Evolutionary conservation across 2,329 filamentous ascomycete species (phyloP).

Genomic region (Talaromyces islandicus): DNA sequence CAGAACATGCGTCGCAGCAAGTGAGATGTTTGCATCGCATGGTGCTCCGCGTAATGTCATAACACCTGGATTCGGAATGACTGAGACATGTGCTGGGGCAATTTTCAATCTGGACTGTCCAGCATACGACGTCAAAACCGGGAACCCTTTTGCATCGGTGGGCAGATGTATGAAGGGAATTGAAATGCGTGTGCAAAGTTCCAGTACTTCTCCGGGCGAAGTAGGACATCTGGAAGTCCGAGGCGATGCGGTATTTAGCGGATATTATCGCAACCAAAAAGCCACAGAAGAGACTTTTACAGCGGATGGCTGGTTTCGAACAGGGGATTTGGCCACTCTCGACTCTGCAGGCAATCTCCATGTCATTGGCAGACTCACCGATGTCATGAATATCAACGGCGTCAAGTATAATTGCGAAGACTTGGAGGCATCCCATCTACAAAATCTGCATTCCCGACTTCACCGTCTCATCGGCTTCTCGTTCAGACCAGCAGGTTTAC

Average conservation of each 20-base stretch:
- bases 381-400: slow-evolving; percentile 44
- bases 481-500: slow-evolving; percentile 15
- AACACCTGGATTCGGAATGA: slow-evolving; percentile 17
- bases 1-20: slow-evolving; percentile 13
- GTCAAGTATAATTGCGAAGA: slow-evolving; percentile 36
- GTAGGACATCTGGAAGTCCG: slow-evolving; percentile 19
- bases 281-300: slow-evolving; percentile 48
- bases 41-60: slow-evolving; percentile 21
- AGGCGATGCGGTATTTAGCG: slow-evolving; percentile 47
- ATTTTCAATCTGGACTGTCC: slow-evolving; percentile 9
- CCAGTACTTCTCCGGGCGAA: neutral
- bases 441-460: slow-evolving; percentile 23
- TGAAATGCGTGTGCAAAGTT: slow-evolving; percentile 16
- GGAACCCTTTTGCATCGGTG: slow-evolving; percentile 13
- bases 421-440: slow-evolving; percentile 36
- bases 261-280: slow-evolving; percentile 47
- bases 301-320: slow-evolving; percentile 49
- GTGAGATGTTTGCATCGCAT: slow-evolving; percentile 13
- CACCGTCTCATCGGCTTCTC: slow-evolving; percentile 36
- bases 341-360: slow-evolving; percentile 30
- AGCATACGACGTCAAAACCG: slow-evolving; percentile 1
- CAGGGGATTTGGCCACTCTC: slow-evolving; percentile 44
- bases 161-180: slow-evolving; percentile 20
- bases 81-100: slow-evolving; percentile 13
- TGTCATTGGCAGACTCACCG: slow-evolving; percentile 38